phyloP scores from a whole-genome alignment of 31 red algal genomes.

The Asparagopsis taxiformis region DNA sequence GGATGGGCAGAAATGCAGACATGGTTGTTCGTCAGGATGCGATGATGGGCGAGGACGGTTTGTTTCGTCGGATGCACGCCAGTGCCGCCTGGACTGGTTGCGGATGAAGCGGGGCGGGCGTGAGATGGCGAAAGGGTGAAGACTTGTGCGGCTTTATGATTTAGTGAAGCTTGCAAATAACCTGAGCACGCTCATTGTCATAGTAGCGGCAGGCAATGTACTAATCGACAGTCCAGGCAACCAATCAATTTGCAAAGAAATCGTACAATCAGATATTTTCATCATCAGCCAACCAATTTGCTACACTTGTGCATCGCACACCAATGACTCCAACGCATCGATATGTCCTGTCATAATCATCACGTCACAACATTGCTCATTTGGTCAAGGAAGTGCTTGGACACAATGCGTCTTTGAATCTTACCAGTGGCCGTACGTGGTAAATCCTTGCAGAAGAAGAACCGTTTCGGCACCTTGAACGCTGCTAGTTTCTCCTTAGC shows the following conservation, averaged over 20 bases:
- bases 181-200: no score
- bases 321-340: not conserved
- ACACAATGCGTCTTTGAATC: constrained; percentile 87
- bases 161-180: no score
- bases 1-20: not conserved
- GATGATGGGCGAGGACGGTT: no score
- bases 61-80: not conserved
- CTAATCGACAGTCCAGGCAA: no score
- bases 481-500: constrained; percentile 65
- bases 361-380: not conserved
- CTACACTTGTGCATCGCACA: not conserved
- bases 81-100: not conserved
- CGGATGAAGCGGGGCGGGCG: not conserved
- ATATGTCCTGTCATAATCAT: not conserved
- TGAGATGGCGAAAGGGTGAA: no score
- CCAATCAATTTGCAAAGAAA: constrained; percentile 13
- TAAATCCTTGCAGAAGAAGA: constrained; percentile 75
- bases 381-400: constrained; percentile 74
- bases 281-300: not conserved
- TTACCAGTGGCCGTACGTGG: constrained; percentile 90
- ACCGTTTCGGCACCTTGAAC: constrained; percentile 91
- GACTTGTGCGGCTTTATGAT: no score
- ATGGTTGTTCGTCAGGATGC: no score
- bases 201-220: no score
- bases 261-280: constrained; percentile 11